A percentile compares a stretch with the other conserved stretches of the same genome.
Conservation (phyloP, 1,284 basidiomycete species). For the Fomes fomentarius region DNA sequence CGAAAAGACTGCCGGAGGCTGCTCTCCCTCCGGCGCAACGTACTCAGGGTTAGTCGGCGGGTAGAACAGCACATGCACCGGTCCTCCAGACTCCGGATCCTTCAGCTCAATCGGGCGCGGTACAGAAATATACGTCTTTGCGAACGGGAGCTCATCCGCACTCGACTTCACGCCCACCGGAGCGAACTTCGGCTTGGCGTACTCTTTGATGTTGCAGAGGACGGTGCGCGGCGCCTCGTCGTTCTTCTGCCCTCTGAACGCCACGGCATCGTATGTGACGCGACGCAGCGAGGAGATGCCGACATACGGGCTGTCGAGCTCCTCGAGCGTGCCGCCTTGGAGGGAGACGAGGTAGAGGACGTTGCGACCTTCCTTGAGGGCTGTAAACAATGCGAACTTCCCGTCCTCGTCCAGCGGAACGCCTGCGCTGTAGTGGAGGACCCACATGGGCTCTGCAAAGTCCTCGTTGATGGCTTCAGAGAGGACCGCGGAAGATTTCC, state of each 20-base stretch:
- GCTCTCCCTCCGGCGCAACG: slow-evolving; percentile 51
- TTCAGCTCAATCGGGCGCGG: slow-evolving; percentile 49
- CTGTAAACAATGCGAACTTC: slow-evolving; percentile 47
- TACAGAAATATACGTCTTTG: slow-evolving; percentile 42
- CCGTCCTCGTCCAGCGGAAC: slow-evolving; percentile 49
- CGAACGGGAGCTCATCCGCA: slow-evolving; percentile 29
- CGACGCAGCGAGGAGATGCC: slow-evolving; percentile 43
- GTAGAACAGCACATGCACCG: slow-evolving; percentile 62
- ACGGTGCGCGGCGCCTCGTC: slow-evolving; percentile 45
- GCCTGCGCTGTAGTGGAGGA: slow-evolving; percentile 52
- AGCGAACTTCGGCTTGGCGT: slow-evolving; percentile 32
- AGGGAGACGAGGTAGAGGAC: slow-evolving; percentile 54
- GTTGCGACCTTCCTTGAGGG: slow-evolving; percentile 51
- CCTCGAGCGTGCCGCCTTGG: slow-evolving; percentile 32
- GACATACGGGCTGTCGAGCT: slow-evolving; percentile 50
- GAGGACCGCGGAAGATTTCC: slow-evolving; percentile 47
- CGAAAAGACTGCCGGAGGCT: slow-evolving; percentile 65
- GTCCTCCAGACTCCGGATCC: slow-evolving; percentile 38
- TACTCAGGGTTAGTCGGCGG: slow-evolving; percentile 65
- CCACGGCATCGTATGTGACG: slow-evolving; percentile 39
- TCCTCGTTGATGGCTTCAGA: slow-evolving; percentile 52
- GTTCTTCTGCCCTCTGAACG: slow-evolving; percentile 49
- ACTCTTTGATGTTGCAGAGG: slow-evolving; percentile 36
- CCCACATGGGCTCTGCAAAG: slow-evolving; percentile 64
- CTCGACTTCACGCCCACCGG: slow-evolving; percentile 33